Percentiles rank a stretch among this genome's conserved stretches.
phyloP scores from a whole-genome alignment of 805 yeast species.

The Candida vartiovaarae region DNA sequence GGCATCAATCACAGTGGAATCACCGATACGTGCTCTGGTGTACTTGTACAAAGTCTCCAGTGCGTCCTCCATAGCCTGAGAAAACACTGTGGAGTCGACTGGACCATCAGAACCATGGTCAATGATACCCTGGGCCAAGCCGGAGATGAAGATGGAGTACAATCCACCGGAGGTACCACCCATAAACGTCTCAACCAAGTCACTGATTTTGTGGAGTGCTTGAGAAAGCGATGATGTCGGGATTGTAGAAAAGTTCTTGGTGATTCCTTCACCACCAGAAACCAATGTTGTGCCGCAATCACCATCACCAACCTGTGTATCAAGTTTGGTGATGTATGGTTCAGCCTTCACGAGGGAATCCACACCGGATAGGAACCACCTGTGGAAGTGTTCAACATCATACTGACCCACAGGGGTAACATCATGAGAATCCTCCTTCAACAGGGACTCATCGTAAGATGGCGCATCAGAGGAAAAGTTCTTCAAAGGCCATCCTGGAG shows the following conservation, averaged over 20 bases:
- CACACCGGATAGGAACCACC: conserved; percentile 42
- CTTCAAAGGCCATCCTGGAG: conserved; percentile 67
- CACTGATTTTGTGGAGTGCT: conserved; percentile 67
- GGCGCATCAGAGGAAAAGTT: conserved; percentile 25
- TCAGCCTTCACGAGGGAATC: conserved; percentile 53
- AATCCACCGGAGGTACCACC: conserved; percentile 97
- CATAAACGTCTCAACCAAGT: conserved; percentile 83
- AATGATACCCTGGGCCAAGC: conserved; percentile 52
- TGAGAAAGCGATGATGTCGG: conserved; percentile 38
- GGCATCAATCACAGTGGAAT: conserved; percentile 84
- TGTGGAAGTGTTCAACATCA: conserved; percentile 26
- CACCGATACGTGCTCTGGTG: conserved; percentile 85
- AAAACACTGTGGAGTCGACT: conserved; percentile 27
- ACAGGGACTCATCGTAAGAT: conserved; percentile 21
- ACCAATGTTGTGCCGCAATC: conserved; percentile 93
- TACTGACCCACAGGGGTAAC: conserved; percentile 30
- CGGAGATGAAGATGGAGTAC: conserved; percentile 78
- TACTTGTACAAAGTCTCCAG: conserved; percentile 71
- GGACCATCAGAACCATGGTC: conserved; percentile 22
- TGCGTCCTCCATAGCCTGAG: conserved; percentile 49
- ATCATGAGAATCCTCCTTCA: conserved; percentile 26
- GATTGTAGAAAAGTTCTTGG: conserved; percentile 41
- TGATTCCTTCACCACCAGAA: conserved; percentile 71
- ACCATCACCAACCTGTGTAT: conserved; percentile 91
- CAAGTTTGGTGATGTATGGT: conserved; percentile 78